phyloP scores from a whole-genome alignment of 106 monocot species.

The Agapanthus africanus region DNA sequence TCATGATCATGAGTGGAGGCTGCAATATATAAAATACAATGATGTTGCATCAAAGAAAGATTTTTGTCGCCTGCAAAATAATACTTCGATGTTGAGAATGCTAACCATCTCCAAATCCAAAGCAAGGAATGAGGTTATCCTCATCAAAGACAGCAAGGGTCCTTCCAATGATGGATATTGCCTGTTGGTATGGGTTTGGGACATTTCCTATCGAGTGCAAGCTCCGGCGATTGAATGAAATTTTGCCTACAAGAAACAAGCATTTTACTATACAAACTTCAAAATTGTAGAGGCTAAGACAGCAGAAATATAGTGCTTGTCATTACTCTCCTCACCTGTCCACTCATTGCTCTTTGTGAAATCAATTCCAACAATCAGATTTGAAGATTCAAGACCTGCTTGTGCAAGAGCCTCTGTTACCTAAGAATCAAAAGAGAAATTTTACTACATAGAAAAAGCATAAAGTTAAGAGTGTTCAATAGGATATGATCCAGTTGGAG shows the following conservation, averaged over 20 bases:
- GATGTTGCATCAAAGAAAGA: background rate
- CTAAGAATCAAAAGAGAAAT: background rate
- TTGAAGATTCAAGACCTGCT: slow-evolving; percentile 46
- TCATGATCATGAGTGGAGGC: slow-evolving; percentile 80
- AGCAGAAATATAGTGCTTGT: background rate
- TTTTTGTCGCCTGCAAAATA: background rate
- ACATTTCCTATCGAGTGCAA: slow-evolving; percentile 51
- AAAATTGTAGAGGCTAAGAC: background rate
- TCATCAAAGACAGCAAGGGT: slow-evolving; percentile 84
- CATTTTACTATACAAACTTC: background rate
- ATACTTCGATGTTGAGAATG: background rate
- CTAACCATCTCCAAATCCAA: slow-evolving; percentile 91
- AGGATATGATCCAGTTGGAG: background rate
- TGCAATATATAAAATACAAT: slow-evolving; percentile 20
- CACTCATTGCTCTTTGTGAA: slow-evolving; percentile 49
- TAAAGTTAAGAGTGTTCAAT: background rate
- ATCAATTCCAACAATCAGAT: slow-evolving; percentile 49
- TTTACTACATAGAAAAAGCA: background rate
- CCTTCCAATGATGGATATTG: slow-evolving; percentile 87
- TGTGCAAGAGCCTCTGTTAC: slow-evolving; percentile 37
- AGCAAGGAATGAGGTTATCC: slow-evolving; percentile 93
- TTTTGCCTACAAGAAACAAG: slow-evolving; percentile 47
- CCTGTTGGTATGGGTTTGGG: slow-evolving; percentile 88
- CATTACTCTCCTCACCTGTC: slow-evolving; percentile 24
- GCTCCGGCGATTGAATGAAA: slow-evolving; percentile 62